phyloP scores from a whole-genome alignment of 2,329 filamentous ascomycete species.

The Pseudonectria buxi region DNA sequence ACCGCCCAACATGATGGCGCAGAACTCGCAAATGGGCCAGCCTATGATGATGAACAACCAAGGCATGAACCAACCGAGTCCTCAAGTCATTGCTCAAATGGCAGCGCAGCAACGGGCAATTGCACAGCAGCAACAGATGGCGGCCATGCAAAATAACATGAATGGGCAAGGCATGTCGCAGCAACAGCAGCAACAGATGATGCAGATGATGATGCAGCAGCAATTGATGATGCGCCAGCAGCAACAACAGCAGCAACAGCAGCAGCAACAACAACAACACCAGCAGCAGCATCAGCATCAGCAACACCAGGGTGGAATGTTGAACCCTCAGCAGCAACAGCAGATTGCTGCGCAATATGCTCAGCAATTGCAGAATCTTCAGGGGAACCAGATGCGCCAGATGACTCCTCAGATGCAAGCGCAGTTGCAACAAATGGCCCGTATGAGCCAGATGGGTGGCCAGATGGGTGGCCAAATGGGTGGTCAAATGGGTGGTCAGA shows the following conservation, averaged over 20 bases:
- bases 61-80: slow-evolving; percentile 32
- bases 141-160: slow-evolving; percentile 34
- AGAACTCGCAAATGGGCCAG: slow-evolving; percentile 46
- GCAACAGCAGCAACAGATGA: slow-evolving; percentile 32
- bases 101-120: slow-evolving; percentile 41
- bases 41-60: slow-evolving; percentile 48
- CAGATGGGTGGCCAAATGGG: slow-evolving; percentile 27
- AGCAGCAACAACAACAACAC: slow-evolving; percentile 26
- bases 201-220: slow-evolving; percentile 33
- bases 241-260: slow-evolving; percentile 27
- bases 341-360: slow-evolving; percentile 38
- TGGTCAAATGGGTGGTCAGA: slow-evolving; percentile 25
- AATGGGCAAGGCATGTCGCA: slow-evolving; percentile 29
- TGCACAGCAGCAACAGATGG: slow-evolving; percentile 40
- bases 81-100: slow-evolving; percentile 38
- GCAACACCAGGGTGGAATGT: slow-evolving; percentile 33
- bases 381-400: slow-evolving; percentile 27
- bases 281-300: slow-evolving; percentile 22
- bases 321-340: slow-evolving; percentile 35
- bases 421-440: slow-evolving; percentile 30
- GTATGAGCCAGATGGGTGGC: slow-evolving; percentile 28
- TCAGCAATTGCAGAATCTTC: slow-evolving; percentile 37
- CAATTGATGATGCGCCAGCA: slow-evolving; percentile 34
- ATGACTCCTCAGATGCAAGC: slow-evolving; percentile 30
- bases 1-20: slow-evolving; percentile 52